A percentile compares a stretch with the other conserved stretches of the same genome.
These are phyloP conservation scores for Aspergillus pseudoglaucus DNA, from an alignment of 2,329 filamentous ascomycete species.

Conservation along the genomic window DNA sequence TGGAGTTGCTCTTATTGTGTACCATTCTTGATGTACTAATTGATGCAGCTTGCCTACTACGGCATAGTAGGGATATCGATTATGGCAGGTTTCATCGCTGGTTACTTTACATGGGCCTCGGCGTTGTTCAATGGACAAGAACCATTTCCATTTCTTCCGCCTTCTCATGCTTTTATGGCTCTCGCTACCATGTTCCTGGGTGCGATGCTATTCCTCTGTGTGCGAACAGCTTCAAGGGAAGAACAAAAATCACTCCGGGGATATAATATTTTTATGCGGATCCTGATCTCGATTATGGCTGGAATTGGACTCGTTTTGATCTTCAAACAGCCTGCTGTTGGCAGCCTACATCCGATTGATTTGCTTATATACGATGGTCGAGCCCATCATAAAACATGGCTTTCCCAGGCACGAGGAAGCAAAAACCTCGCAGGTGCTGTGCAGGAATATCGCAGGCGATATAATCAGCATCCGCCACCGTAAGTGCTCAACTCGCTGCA, in stretches of 20 bases:
- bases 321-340: constrained; percentile 33
- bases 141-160: constrained; percentile 25
- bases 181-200: constrained; percentile 27
- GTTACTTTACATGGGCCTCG: constrained; percentile 27
- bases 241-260: constrained; percentile 22
- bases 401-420: constrained; percentile 43
- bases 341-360: constrained; percentile 50
- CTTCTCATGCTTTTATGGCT: constrained; percentile 21
- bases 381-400: constrained; percentile 44
- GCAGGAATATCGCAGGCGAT: constrained; percentile 46
- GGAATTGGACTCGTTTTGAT: constrained; percentile 37
- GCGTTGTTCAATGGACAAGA: constrained; percentile 26
- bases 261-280: constrained; percentile 27
- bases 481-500: constrained; percentile 15
- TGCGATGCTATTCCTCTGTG: constrained; percentile 21
- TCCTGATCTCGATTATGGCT: constrained; percentile 36
- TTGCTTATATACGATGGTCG: constrained; percentile 47
- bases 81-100: constrained; percentile 29
- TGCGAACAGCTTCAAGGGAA: constrained; percentile 20
- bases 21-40: constrained; percentile 5
- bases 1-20: background rate
- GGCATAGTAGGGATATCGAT: constrained; percentile 35
- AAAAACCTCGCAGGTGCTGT: constrained; percentile 45
- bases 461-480: constrained; percentile 51
- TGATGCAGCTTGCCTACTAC: constrained; percentile 33